Conservation (phyloP, 2,329 filamentous ascomycete species). For the Samsoniella hepiali region DNA sequence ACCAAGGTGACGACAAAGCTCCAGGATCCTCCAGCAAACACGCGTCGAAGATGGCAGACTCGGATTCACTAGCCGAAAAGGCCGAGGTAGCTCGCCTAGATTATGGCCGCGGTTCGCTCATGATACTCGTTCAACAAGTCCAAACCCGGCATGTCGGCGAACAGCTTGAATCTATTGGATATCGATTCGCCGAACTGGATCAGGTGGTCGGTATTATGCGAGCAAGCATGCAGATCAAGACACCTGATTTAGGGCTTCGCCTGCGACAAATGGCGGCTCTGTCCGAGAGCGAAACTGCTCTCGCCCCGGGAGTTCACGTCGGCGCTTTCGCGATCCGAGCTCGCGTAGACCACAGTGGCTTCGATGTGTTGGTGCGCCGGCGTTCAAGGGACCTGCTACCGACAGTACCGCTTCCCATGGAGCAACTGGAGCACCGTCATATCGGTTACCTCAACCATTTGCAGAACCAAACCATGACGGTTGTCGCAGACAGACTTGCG, state of each 20-base stretch:
- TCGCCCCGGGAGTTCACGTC: slow-evolving; percentile 53
- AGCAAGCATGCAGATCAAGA: slow-evolving; percentile 70
- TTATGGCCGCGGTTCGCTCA: slow-evolving; percentile 70
- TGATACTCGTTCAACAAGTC: slow-evolving; percentile 72
- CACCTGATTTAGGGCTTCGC: slow-evolving; percentile 56
- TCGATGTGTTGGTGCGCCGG: slow-evolving; percentile 60
- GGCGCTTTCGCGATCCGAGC: slow-evolving; percentile 57
- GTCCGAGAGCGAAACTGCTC: slow-evolving; percentile 43
- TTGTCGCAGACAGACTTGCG: slow-evolving; percentile 23
- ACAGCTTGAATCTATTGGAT: slow-evolving; percentile 67
- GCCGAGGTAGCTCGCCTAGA: slow-evolving; percentile 31
- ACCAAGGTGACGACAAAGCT: not conserved
- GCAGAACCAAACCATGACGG: slow-evolving; percentile 40
- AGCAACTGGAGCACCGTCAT: slow-evolving; percentile 53
- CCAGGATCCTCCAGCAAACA: slow-evolving; percentile 17
- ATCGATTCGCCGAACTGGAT: slow-evolving; percentile 68
- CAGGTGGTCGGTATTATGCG: slow-evolving; percentile 68
- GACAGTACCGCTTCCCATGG: slow-evolving; percentile 51
- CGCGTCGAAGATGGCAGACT: slow-evolving; percentile 8
- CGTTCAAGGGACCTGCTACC: slow-evolving; percentile 59
- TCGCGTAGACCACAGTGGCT: slow-evolving; percentile 50
- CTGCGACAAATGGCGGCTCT: slow-evolving; percentile 64
- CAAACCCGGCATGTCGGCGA: slow-evolving; percentile 56
- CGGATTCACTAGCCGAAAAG: slow-evolving; percentile 41
- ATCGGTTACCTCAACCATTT: slow-evolving; percentile 51